Base-by-base conservation (phyloP, 2,329 filamentous ascomycete species). In the Corniculantispora saksenae region DNA sequence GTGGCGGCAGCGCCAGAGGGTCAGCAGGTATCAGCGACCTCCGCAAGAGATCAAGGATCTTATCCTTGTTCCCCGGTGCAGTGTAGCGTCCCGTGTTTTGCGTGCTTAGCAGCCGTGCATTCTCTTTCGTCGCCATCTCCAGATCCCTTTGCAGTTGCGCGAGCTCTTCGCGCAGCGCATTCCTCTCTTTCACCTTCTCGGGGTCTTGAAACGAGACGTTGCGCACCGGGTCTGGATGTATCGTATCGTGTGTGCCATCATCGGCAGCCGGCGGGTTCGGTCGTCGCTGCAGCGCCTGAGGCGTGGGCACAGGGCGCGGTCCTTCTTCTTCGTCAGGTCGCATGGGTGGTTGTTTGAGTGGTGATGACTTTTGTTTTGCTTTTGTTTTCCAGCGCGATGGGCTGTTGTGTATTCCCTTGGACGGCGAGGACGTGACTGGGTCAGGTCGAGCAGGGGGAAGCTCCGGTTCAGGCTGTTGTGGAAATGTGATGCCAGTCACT, bases 401-500 rank as follows among this genome's bases (percentile, higher is more conserved):
- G 17, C 84, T 87, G 59, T 83, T 82, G 66, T 89, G 86, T 32
- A 89, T 89, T 1, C 87, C 87, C 23, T 78, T 73, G 1, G 86
- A 84, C 9, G 85, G 85, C 3, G 84, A 84, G 51, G 81, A 84
- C 32, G 86, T 79, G 1, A 84, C 78, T 0, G 83, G 81, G 65
- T 89, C 86, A 2, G 78, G 76, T 15, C 82, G 75, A 0, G 85
- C 85, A 0, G 86, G 86, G 3, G 89, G 89, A 6, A 91, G 79
- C 56, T 90, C 87, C 1, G 88, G 88, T 69, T 91, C 87, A 19
- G 81, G 81, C n/a, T 65, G 70, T 35, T 15, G 61, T 3, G 57
- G 66, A 32, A 65, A 57, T 27, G n/a, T 50, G 53, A 67, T 43
- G 25, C 66, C 65, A 21, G 64, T 54, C 19, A 21, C 38, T 54